These are phyloP conservation scores for Metschnikowia cerradonensis DNA, from an alignment of 805 yeast genomes.

Conservation along the genomic window DNA sequence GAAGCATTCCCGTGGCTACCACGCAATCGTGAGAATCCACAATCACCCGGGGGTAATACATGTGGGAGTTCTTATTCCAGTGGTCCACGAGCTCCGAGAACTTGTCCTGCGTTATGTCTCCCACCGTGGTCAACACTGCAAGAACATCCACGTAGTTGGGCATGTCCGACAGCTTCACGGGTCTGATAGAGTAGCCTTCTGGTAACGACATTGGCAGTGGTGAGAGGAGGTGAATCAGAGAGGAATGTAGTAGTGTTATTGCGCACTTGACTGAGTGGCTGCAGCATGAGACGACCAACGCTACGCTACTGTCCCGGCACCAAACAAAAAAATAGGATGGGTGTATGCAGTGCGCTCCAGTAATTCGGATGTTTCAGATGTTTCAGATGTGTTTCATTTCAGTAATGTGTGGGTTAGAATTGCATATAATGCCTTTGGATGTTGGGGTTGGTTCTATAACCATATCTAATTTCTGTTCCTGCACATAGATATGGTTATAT, in stretches of 20 bases:
- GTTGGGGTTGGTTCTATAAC: no score
- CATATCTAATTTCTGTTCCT: no score
- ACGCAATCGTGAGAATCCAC: constrained; percentile 47
- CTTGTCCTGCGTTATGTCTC: constrained; percentile 50
- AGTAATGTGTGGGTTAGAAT: no score
- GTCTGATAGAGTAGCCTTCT: constrained; percentile 65
- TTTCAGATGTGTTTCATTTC: no score
- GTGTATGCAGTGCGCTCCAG: no score
- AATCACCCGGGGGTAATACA: constrained; percentile 71
- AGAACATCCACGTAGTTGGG: constrained; percentile 59
- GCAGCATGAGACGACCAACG: background rate
- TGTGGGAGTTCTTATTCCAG: constrained; percentile 52
- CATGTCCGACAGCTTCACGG: constrained; percentile 53
- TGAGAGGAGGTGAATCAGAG: background rate
- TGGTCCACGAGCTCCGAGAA: constrained; percentile 51
- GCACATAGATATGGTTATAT: no score
- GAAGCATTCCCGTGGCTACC: constrained; percentile 79
- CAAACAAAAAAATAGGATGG: background rate
- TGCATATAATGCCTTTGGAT: no score
- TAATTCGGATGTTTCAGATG: no score
- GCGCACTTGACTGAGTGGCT: background rate
- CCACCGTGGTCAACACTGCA: constrained; percentile 75
- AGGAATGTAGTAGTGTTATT: background rate
- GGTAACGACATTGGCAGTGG: constrained; percentile 38
- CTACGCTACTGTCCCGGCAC: no score